A percentile compares a stretch with the other conserved stretches of the same genome.
Evolutionary conservation across 345 rosid species (phyloP).

Genomic region (Eucalyptus pauciflora): DNA sequence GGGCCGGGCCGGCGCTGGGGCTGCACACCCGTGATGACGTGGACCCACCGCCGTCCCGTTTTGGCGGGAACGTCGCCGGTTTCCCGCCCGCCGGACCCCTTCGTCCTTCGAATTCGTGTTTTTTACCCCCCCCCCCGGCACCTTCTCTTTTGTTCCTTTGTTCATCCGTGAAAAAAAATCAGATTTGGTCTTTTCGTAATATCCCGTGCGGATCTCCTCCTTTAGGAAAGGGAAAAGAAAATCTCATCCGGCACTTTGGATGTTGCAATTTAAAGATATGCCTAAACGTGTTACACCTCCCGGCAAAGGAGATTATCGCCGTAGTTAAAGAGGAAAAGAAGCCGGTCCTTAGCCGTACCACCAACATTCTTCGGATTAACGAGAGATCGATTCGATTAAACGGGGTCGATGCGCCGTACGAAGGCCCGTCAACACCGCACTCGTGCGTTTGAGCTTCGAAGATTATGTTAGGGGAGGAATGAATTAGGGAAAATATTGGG

Average conservation of each 20-base stretch:
- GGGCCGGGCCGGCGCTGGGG: background rate
- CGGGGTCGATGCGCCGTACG: background rate
- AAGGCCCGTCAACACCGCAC: background rate
- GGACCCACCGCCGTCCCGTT: background rate
- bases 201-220: background rate
- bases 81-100: constrained; percentile 2
- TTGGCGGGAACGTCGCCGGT: background rate
- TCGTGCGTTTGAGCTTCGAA: background rate
- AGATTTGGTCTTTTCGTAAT: background rate
- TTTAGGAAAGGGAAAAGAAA: background rate
- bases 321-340: background rate
- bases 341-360: background rate
- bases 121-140: background rate
- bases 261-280: background rate
- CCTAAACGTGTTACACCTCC: background rate
- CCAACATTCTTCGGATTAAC: background rate
- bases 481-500: background rate
- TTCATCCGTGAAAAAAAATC: background rate
- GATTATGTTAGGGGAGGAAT: background rate
- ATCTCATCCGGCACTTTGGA: background rate
- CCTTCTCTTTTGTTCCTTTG: background rate
- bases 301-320: background rate
- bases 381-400: background rate
- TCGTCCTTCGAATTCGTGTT: background rate
- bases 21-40: background rate